A percentile compares a stretch with the other conserved stretches of the same genome.
Conservation (phyloP, 345 rosid species). For the Citrus maxima region DNA sequence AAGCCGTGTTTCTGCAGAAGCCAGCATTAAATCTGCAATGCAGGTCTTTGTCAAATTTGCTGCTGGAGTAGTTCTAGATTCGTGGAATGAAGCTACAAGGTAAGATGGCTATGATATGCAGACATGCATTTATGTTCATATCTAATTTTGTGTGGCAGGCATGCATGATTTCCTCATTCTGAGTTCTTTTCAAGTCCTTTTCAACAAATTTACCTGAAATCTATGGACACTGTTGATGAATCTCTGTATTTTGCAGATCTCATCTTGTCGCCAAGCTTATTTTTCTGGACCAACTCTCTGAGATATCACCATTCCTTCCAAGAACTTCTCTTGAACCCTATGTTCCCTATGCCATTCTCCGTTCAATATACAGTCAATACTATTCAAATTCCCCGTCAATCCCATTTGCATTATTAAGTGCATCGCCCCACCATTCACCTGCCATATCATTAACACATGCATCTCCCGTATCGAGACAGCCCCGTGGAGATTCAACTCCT, state of each 20-base stretch:
- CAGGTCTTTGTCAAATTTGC: constrained; percentile 88
- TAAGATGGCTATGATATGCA: constrained; percentile 17
- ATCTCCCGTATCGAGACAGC: constrained; percentile 64
- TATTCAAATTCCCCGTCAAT: constrained; percentile 67
- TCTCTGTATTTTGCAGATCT: constrained; percentile 48
- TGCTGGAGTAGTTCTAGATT: constrained; percentile 77
- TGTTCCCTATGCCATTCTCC: constrained; percentile 78
- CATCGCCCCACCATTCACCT: constrained; percentile 79
- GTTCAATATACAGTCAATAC: constrained; percentile 88
- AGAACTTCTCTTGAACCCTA: constrained; percentile 85
- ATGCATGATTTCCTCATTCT: neutral
- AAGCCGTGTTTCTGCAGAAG: constrained; percentile 69
- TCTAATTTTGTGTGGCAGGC: neutral
- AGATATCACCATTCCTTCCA: constrained; percentile 88
- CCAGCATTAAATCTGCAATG: constrained; percentile 90
- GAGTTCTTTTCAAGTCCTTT: neutral
- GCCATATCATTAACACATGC: constrained; percentile 60
- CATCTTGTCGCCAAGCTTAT: constrained; percentile 91
- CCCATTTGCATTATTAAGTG: constrained; percentile 44
- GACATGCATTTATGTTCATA: neutral
- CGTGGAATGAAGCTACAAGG: constrained; percentile 86
- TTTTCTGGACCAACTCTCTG: constrained; percentile 94
- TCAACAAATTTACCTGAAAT: neutral
- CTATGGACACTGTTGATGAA: constrained; percentile 1
- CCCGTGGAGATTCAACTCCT: constrained; percentile 75